A percentile compares a stretch with the other conserved stretches of the same genome.
These are phyloP conservation scores for Populus hybrid DNA, from an alignment of 441 rosid genomes.

Conservation along the genomic window DNA sequence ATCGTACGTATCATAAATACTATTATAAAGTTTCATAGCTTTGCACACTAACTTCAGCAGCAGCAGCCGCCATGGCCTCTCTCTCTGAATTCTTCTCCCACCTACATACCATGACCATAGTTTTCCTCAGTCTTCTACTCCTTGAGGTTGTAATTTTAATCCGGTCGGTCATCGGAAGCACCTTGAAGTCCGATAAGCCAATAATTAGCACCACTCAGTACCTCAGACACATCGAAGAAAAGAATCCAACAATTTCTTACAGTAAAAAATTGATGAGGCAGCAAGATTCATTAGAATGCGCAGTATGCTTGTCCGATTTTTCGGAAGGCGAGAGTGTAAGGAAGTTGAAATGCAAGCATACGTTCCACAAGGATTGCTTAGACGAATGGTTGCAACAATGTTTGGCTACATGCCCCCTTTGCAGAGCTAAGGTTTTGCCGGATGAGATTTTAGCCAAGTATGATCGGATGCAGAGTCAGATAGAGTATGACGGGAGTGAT, in stretches of 20 bases:
- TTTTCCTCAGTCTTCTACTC: constrained; percentile 36
- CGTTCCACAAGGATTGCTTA: no score
- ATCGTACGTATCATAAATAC: neutral
- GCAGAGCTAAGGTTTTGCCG: no score
- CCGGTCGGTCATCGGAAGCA: constrained; percentile 28
- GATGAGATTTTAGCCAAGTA: no score
- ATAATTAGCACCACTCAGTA: constrained; percentile 25
- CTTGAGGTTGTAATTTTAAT: constrained; percentile 26
- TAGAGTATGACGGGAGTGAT: constrained; percentile 32
- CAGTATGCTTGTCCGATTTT: no score
- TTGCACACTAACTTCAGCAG: neutral
- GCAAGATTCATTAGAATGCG: no score
- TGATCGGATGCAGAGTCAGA: neutral
- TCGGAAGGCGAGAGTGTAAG: no score
- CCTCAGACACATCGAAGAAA: constrained; percentile 27
- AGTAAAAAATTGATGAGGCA: neutral
- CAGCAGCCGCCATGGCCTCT: constrained; percentile 30
- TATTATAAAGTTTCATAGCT: neutral
- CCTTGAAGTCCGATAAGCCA: constrained; percentile 7
- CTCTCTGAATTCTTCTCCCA: constrained; percentile 30
- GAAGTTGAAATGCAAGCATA: no score
- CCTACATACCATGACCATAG: constrained; percentile 25
- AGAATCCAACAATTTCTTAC: constrained; percentile 10
- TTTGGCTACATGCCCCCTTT: no score
- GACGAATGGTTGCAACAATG: no score